These are phyloP conservation scores for Aspergillus sp. DNA, from an alignment of 2,329 filamentous ascomycete species.

Conservation along the genomic window DNA sequence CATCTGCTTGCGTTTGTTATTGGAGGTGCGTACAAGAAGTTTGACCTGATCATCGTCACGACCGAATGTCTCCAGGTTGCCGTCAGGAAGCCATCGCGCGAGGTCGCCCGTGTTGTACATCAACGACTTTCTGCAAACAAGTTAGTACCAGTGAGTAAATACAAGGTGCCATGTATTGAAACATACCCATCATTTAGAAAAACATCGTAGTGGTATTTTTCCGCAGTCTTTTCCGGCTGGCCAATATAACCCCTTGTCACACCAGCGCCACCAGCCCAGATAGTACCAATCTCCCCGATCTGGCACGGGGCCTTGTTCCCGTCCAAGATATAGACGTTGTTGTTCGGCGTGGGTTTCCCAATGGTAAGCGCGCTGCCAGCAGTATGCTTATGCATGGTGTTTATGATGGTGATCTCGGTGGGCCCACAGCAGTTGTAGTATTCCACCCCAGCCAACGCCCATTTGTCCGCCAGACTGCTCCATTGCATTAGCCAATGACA, in stretches of 20 bases:
- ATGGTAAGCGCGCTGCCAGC: slow-evolving; percentile 4
- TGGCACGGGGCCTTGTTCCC: neutral
- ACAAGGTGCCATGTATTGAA: too few relatives aligned
- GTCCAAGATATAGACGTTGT: slow-evolving; percentile 13
- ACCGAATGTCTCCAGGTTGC: slow-evolving; percentile 8
- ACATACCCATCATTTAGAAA: slow-evolving; percentile 11
- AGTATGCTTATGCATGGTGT: slow-evolving; percentile 13
- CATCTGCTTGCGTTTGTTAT: neutral
- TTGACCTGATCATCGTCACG: slow-evolving; percentile 13
- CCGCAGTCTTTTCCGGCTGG: slow-evolving; percentile 6
- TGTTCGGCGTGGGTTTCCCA: slow-evolving; percentile 13
- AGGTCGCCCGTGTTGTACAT: slow-evolving; percentile 15
- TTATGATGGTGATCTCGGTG: slow-evolving; percentile 12
- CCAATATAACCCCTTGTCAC: slow-evolving; percentile 10
- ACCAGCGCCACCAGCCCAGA: slow-evolving; percentile 10
- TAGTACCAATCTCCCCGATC: slow-evolving; percentile 7
- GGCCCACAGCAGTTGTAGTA: slow-evolving; percentile 15
- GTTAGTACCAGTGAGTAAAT: neutral
- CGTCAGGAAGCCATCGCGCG: slow-evolving; percentile 10
- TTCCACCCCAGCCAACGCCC: slow-evolving; percentile 1
- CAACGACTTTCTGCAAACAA: neutral
- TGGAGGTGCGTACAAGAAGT: slow-evolving; percentile 1
- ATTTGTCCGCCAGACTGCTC: slow-evolving; percentile 11
- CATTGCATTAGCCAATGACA: neutral
- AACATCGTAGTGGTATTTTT: slow-evolving; percentile 7